Evolutionary conservation across 768 basidiomycete genomes (phyloP).

Genomic region (Kwoniella heveanensis): DNA sequence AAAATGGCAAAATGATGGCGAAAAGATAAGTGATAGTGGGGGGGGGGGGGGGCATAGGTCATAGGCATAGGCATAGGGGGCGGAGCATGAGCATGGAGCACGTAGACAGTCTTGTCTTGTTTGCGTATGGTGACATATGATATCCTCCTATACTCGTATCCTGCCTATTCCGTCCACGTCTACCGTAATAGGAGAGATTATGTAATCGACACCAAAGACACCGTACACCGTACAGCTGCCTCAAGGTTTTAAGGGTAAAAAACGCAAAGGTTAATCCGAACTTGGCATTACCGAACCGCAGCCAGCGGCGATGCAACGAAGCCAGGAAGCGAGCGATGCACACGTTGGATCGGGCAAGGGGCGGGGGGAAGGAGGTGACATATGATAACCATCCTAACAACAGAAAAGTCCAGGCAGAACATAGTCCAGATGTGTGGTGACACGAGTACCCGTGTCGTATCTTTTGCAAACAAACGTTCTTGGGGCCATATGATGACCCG

Average conservation of each 20-base stretch:
- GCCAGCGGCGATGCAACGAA: background rate
- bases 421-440: too few species aligned
- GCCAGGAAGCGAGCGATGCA: too few species aligned
- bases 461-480: too few species aligned
- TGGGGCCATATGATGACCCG: too few species aligned
- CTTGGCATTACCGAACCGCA: constrained; percentile 1
- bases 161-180: constrained; percentile 2
- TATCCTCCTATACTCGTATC: background rate
- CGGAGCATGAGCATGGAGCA: too few species aligned
- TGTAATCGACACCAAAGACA: background rate
- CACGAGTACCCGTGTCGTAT: too few species aligned
- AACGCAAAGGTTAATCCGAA: background rate
- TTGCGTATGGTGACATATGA: background rate
- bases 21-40: background rate
- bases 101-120: too few species aligned
- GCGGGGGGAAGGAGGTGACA: too few species aligned
- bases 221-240: background rate
- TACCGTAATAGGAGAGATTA: background rate
- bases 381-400: too few species aligned
- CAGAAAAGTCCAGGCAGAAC: too few species aligned
- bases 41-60: background rate
- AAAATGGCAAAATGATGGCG: background rate
- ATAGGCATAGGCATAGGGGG: too few species aligned
- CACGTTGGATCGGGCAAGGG: too few species aligned
- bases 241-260: background rate